Evolutionary conservation across 2,329 filamentous ascomycete genomes (phyloP), one percentile per base, ranked within the genome.

Genomic region (Pyrenochaeta sp.): DNA sequence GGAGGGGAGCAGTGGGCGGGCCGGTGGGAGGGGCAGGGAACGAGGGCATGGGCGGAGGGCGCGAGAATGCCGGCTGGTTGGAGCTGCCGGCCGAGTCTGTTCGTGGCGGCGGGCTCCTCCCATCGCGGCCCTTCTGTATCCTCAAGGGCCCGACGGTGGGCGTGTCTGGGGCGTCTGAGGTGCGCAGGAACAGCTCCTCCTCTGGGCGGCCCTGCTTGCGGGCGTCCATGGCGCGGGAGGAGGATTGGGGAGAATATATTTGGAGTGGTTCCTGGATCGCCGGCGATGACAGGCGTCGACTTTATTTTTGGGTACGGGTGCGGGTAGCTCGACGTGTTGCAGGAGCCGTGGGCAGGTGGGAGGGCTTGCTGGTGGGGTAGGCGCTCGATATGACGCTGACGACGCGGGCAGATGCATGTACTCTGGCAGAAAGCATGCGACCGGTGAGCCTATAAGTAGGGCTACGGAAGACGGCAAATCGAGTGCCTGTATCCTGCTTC

Each of bases 81-180:
- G 69, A 89, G 78, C 87, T 90, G 50, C 87, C 89, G 49, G 89
- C 87, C 83, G 72, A 91, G 87, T 77, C 67, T 70, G 74, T 68
- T 67, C 67, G 81, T 44, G 84, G 85, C 65, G 86, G 85, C 41
- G 77, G 78, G 53, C 77, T 74, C 63, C 69, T 77, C 43, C 82
- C 77, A 68, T 87, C 85, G 51, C 88, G 87, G 0, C 58, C 60
- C 76, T 96, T 96, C 79, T 88, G 89, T 74, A 96, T 96, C 69
- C 91, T 87, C 77, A 97, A 78, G 55, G 92, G 92, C 68, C 90
- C 90, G 64, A 96, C 85, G 15, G 90, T 91, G 52, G 92, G 90
- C 67, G 90, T 92, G 67, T 92, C 87, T 40, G 77, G 75, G 49
- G 76, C 78, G 45, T 75, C 67, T 30, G 61, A 45, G 71, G 77